Conservation (phyloP, 768 basidiomycete species). For the Mycena vitilis region DNA sequence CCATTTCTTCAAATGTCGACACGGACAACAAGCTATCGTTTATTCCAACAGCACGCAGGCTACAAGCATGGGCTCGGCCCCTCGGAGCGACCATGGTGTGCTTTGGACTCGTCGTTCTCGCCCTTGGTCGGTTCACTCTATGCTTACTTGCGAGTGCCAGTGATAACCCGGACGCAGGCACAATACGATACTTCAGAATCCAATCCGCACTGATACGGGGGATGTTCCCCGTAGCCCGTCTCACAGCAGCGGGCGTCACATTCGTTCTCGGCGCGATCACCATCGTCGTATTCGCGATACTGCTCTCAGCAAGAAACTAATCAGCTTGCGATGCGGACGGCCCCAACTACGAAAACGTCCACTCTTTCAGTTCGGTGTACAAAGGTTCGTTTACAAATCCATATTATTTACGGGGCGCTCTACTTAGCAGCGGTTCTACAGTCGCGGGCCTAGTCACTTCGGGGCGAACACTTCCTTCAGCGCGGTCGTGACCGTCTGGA, state of each 20-base stretch:
- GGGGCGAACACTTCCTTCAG: constrained; percentile 66
- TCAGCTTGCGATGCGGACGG: neutral
- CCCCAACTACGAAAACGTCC: neutral
- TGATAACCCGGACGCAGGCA: constrained; percentile 38
- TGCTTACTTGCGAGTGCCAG: neutral
- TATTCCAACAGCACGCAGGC: constrained; percentile 28
- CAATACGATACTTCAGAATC: constrained; percentile 52
- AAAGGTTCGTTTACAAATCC: constrained; percentile 11
- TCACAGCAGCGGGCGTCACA: constrained; percentile 46
- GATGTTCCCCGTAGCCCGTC: constrained; percentile 55
- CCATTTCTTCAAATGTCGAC: constrained; percentile 43
- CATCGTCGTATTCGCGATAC: constrained; percentile 50
- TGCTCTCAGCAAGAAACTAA: constrained; percentile 40
- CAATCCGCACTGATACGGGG: constrained; percentile 52
- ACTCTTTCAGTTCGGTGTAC: no score
- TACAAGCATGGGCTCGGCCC: constrained; percentile 45
- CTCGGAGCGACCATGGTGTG: constrained; percentile 53
- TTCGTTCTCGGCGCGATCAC: constrained; percentile 45
- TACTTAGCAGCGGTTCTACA: constrained; percentile 6
- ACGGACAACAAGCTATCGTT: constrained; percentile 15
- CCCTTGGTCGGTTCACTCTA: constrained; percentile 41
- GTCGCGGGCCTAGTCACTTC: constrained; percentile 9
- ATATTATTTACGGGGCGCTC: constrained; percentile 21
- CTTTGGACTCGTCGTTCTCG: constrained; percentile 48
- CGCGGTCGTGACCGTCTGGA: constrained; percentile 76